Base-by-base conservation (phyloP, 2,329 filamentous ascomycete genomes). In the Lizonia empirigonia region DNA sequence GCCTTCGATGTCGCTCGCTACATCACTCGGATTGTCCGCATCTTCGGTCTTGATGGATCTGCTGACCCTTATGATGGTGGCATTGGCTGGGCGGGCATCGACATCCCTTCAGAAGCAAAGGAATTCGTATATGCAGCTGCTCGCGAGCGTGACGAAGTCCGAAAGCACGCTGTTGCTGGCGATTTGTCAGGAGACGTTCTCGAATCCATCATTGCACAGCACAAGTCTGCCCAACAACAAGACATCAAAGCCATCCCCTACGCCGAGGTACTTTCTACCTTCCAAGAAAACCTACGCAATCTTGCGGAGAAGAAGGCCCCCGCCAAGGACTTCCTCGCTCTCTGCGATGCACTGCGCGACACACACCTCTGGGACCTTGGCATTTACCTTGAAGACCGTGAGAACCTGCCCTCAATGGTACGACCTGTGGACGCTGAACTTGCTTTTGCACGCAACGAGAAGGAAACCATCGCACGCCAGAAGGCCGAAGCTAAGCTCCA, bases 341-440 rank as follows among this genome's bases (percentile, higher is more conserved):
- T 96, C 37, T 94, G 88, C 59, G 93, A 72, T 39, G 59, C 63
- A 15, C 84, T 97, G 34, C 88, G 92, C 44, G 90, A 97, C 70
- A 80, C 85, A 8, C 85, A 92, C 49, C 83, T 97, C 9, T 92
- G 89, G 64, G 86, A 92, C 50, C 77, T 95, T 0, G 90, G 88
- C 29, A 88, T 97, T 50, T 95, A 95, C 67, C 85, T 97, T 1
- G 92, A 97, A 68, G 92, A 97, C 65, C 84, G 90, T 40, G 81
- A 84, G 74, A 56, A 77, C 77, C n/a, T 82, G 82, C 68, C 87
- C 84, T 90, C 91, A 0, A 80, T 96, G 24, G 87, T 96, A 55
- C 82, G 85, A 15, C 85, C 84, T 1, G 78, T 89, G 5, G 85
- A 85, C 4, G 78, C 78, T 32, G 80, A 82, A 36, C 77, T 88